Evolutionary conservation across 2,329 filamentous ascomycete genomes (phyloP), one percentile per base, ranked within the genome.

Genomic region (Anthostomella pinea): DNA sequence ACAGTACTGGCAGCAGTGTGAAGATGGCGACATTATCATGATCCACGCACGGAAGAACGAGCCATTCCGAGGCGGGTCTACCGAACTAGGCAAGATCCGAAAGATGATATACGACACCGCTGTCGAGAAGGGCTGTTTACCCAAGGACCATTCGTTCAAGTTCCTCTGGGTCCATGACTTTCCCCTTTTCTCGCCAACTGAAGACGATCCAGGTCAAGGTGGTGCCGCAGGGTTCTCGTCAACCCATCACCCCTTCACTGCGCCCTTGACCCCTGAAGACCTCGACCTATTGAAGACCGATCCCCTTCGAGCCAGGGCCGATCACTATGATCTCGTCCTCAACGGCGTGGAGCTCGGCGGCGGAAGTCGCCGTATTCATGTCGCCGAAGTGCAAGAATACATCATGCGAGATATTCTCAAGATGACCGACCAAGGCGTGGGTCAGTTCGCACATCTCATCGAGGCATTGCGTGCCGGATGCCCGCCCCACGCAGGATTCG

Each of bases 161-260:
- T 91, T 90, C 62, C 73, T 85, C 38, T 98, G 93, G 93, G 77
- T 98, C 9, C 84, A 77, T 1, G 81, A 91, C 41, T 98, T 98
- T 58, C 93, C 93, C 9, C 79, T 98, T 53, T 98, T 98, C 67
- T 89, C 88, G 1, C 87, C 83, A 0, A 75, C 75, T 5, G 53
- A 43, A 2, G 70, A 44, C 4, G 67, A 85, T 30, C 85, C 86
- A 0, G 88, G 88, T 2, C 90, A 97, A 65, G 88, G 87, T 35
- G 89, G 89, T 13, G 63, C 71, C 1, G 80, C 89, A 1, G 89
- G 90, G 4, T 81, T 97, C 53, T 80, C 83, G 8, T 83, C 91
- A 1, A 95, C 90, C 0, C 93, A 98, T 57, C 93, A 98, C 59
- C 93, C 93, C 0, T 98, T 98, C 64, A 98, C 93, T 0, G 87